Evolutionary conservation across 352 stramenopile species (phyloP), one percentile per base, ranked within the genome.

Genomic region (Halophytophthora polymorphica): DNA sequence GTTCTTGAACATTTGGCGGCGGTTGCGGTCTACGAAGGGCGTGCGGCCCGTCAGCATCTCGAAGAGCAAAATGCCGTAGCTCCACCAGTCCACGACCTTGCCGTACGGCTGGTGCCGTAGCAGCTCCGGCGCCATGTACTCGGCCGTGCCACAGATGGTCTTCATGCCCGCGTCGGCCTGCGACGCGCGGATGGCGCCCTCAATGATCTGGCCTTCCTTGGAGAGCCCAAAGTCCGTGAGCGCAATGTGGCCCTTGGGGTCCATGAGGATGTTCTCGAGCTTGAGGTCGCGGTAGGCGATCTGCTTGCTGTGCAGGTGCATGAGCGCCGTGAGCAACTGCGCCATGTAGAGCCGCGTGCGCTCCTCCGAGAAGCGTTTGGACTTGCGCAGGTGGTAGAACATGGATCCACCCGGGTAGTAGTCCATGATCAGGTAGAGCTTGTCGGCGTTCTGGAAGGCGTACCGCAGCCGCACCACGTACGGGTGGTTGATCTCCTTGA

Each of bases 381-480:
- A 93, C 51, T 93, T 93, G 48, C 83, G 80, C 42, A 96, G 33
- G 35, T 95, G 85, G 57, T 93, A 93, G 61, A 93, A 96, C 81
- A 96, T 91, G 1, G 83, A 93, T 2, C 86, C 86, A 25, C 86
- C 86, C 4, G 86, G 88, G 53, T 97, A 96, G 64, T 98, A 98
- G 53, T 98, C 93, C 82, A 97, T 97, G 44, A 98, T 91, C 47
- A 98, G 66, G 58, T 99, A 99, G 8, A 99, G 62, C 39, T 94
- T 93, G 40, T 96, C 84, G 0, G 79, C 40, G 53, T 93, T 96
- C 58, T 96, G 86, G 63, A 96, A 95, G 5, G 86, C 86, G 51
- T 86, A 93, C 5, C 86, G 83, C 34, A 96, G 49, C 1, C 83
- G 85, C 29, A 95, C 86, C 12, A 96, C 76, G 53, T 86, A 96